phyloP scores from a whole-genome alignment of 306 rosid species.

The Fagus sylvatica region DNA sequence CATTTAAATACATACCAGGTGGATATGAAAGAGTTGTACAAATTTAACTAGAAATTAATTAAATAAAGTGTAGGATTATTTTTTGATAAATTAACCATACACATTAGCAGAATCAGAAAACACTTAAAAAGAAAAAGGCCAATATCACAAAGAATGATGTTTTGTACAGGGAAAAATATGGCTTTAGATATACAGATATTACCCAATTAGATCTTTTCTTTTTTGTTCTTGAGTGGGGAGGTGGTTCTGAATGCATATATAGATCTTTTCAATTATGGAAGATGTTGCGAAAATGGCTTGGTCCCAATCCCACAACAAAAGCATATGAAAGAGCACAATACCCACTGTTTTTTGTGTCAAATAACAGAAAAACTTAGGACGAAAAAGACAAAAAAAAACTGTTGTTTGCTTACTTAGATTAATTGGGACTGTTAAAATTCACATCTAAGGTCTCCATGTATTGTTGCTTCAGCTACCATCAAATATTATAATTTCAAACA shows the following conservation, averaged over 20 bases:
- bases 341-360: background rate
- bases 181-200: background rate
- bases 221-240: background rate
- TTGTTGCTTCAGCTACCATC: conserved; percentile 12
- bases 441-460: background rate
- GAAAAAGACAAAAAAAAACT: background rate
- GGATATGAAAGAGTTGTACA: background rate
- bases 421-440: background rate
- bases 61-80: background rate
- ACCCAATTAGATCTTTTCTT: background rate
- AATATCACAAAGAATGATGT: no score
- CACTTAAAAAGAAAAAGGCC: background rate
- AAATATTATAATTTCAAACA: conserved; percentile 1
- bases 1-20: conserved; percentile 1
- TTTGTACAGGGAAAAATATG: background rate
- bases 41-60: background rate
- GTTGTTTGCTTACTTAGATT: background rate
- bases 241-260: background rate
- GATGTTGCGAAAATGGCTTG: background rate
- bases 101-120: background rate
- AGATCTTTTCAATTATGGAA: background rate
- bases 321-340: background rate
- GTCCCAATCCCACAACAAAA: background rate
- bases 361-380: background rate
- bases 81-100: background rate